Evolutionary conservation across 2,329 filamentous ascomycete genomes (phyloP), one percentile per base, ranked within the genome.

Genomic region (Colletotrichum sp.): DNA sequence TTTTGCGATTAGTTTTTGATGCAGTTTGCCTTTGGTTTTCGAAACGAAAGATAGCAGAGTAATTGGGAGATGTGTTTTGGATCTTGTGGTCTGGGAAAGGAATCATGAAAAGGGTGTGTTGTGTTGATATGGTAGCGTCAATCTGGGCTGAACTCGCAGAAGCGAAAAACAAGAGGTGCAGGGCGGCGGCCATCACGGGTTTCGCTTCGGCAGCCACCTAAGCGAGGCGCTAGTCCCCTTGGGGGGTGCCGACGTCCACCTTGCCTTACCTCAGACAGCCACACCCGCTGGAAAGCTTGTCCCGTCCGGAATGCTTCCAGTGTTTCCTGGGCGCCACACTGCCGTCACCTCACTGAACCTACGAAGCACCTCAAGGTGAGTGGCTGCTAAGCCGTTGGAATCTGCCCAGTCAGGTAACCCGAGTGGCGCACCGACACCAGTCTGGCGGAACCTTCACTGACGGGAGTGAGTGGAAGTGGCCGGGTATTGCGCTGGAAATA

Each of bases 141-240:
- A 30, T n/a, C 7, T 32, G 18, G 32, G 65, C 48, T 18, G 55
- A 30, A 26, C 26, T 68, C 32, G 66, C 66, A 68, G 66, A 68
- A 68, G 48, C 66, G 66, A 68, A 68, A 68, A 68, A 68, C 65
- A 67, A 67, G 65, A 67, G 65, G 65, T 67, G 65, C 65, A 67
- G 65, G 30, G 60, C 60, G 32, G 60, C 60, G 26, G 65, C 18
- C 30, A 58, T 68, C 52, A 58, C 66, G 66, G 66, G 66, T 68
- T 36, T 34, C 24, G 21, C 43, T 48, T 26, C 52, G 52, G 32
- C 36, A 58, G 52, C 21, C 30, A 58, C 48, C 32, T 28, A 68
- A 58, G 66, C 52, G 66, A 28, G 32, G 24, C 66, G 66, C 66
- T 68, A 56, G 32, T 36, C 52, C 24, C 12, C 21, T 58, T 60